Evolutionary conservation across 306 rosid species (phyloP).

Genomic region (Begonia peltatifolia): DNA sequence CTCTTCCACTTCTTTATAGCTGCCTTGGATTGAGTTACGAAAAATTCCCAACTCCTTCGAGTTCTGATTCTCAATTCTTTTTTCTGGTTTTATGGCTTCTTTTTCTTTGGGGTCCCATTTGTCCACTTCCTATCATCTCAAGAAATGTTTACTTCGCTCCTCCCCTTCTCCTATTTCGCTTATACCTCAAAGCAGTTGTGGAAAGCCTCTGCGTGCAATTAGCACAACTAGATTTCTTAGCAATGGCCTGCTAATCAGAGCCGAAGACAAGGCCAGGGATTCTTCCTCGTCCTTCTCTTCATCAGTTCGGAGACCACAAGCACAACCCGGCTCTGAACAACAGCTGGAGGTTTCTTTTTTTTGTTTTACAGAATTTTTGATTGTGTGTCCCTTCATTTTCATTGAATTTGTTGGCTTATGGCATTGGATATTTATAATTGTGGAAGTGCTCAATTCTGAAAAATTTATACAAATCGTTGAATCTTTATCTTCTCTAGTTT

Average conservation of each 20-base stretch:
- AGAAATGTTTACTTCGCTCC: conserved; percentile 10
- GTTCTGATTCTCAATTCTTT: background rate
- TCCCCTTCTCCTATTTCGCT: conserved; percentile 11
- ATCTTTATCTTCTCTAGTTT: no score
- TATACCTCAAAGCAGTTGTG: conserved; percentile 21
- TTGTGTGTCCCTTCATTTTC: no score
- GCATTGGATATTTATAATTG: no score
- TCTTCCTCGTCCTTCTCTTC: conserved; percentile 9
- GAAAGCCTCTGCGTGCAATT: conserved; percentile 20
- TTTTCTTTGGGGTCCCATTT: conserved; percentile 39
- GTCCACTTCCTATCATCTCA: conserved; percentile 21
- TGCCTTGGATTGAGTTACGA: background rate
- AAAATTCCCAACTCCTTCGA: no score
- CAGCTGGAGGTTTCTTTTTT: conserved; percentile 38
- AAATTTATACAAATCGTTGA: no score
- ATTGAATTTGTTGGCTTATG: no score
- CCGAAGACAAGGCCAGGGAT: conserved; percentile 52
- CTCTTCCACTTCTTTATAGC: background rate
- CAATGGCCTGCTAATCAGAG: conserved; percentile 42
- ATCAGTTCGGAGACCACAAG: conserved; percentile 25
- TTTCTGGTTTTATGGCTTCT: conserved; percentile 35
- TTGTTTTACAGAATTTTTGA: no score
- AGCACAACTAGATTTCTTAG: conserved; percentile 31
- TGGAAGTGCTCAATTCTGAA: no score
- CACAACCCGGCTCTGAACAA: conserved; percentile 31